Evolutionary conservation across 441 rosid species (phyloP).

Genomic region (Aquilaria agallochum): DNA sequence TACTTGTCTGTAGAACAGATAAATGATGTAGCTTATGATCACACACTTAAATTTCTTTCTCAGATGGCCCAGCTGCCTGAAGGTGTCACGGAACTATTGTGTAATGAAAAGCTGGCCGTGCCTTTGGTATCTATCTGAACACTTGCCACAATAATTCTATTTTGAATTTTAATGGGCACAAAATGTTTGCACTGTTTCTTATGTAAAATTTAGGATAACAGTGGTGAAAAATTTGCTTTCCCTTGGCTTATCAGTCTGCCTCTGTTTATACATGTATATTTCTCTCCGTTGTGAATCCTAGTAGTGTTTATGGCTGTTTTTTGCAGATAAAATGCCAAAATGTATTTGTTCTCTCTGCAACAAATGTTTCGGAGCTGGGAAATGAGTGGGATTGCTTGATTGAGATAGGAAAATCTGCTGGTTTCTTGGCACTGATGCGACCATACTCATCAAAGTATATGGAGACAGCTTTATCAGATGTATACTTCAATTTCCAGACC

Average conservation of each 20-base stretch:
- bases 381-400: conserved; percentile 83
- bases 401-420: conserved; percentile 43
- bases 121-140: conserved; percentile 64
- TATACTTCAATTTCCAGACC: conserved; percentile 21
- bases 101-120: conserved; percentile 74
- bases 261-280: no score
- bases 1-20: no score
- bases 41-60: conserved; percentile 25
- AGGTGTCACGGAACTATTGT: conserved; percentile 88
- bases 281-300: no score
- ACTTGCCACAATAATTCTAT: conserved; percentile 8
- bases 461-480: conserved; percentile 59
- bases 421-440: conserved; percentile 41
- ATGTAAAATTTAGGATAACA: no score
- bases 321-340: conserved; percentile 82
- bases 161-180: neutral
- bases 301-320: conserved; percentile 2
- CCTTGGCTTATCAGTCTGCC: no score
- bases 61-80: conserved; percentile 98
- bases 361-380: conserved; percentile 69
- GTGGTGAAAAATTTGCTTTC: no score
- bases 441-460: conserved; percentile 50
- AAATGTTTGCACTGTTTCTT: no score
- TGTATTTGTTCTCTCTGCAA: conserved; percentile 66
- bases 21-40: conserved; percentile 5